phyloP scores from a whole-genome alignment of 2,329 filamentous ascomycete species.

The Plectosphaerella plurivora region DNA sequence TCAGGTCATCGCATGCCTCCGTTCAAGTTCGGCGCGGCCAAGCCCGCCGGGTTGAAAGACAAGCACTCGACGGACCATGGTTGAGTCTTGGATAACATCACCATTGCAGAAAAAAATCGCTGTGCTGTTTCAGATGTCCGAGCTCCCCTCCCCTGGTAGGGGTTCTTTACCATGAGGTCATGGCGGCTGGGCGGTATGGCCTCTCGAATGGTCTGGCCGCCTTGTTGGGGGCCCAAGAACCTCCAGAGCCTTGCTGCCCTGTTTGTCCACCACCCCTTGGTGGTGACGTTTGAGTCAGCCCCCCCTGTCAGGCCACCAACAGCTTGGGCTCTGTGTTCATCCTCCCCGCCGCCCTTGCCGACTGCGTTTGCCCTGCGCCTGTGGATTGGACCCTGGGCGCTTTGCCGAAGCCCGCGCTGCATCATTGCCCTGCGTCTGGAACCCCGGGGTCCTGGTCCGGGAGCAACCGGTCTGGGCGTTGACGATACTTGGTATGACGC shows the following conservation, averaged over 20 bases:
- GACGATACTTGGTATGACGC: constrained; percentile 6
- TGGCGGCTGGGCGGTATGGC: background rate
- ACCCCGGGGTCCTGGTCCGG: background rate
- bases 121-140: constrained; percentile 10
- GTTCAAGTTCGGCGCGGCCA: background rate
- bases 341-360: too few relatives aligned
- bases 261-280: too few relatives aligned
- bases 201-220: background rate
- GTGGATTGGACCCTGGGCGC: too few relatives aligned
- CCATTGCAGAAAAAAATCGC: background rate
- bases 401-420: too few relatives aligned
- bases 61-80: background rate
- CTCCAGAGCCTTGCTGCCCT: too few relatives aligned
- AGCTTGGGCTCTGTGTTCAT: too few relatives aligned
- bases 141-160: background rate
- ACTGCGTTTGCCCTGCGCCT: too few relatives aligned
- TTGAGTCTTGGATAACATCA: background rate
- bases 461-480: constrained; percentile 1
- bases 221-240: background rate
- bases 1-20: background rate
- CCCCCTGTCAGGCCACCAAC: too few relatives aligned
- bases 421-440: too few relatives aligned
- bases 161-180: too few relatives aligned
- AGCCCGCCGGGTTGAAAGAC: background rate
- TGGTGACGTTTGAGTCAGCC: too few relatives aligned